phyloP scores from a whole-genome alignment of 2,329 filamentous ascomycete species.

The Neopestalotiopsis clavispora region DNA sequence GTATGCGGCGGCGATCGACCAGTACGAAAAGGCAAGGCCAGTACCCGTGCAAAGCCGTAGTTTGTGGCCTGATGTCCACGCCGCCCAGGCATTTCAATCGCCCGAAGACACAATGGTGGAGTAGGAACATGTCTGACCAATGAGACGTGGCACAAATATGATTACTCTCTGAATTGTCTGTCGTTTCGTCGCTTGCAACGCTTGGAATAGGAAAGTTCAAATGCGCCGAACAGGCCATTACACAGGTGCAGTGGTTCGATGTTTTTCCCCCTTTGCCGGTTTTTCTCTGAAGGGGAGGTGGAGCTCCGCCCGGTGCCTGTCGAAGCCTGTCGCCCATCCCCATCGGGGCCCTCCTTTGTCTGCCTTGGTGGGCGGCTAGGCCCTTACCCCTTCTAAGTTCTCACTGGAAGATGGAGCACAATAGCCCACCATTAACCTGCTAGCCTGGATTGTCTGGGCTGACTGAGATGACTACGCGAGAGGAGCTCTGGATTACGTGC shows the following conservation, averaged over 20 bases:
- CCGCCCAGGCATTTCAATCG: conserved; percentile 2
- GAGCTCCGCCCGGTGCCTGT: conserved; percentile 9
- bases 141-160: not conserved
- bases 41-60: not conserved
- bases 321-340: not conserved
- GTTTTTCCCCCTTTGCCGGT: not conserved
- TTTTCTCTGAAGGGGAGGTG: not conserved
- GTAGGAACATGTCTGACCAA: not conserved
- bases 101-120: not conserved
- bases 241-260: conserved; percentile 12
- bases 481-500: conserved; percentile 11
- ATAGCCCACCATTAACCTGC: not conserved
- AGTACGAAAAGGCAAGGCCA: not conserved
- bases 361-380: not conserved
- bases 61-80: conserved; percentile 10
- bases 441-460: not conserved
- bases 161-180: not conserved
- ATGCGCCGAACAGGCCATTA: conserved; percentile 12
- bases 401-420: not conserved
- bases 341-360: no score
- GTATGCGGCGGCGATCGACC: not conserved
- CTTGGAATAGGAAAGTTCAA: conserved; percentile 12
- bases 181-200: not conserved
- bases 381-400: not conserved
- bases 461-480: conserved; percentile 10